These are phyloP conservation scores for Myriangium duriaei DNA, from an alignment of 2,329 filamentous ascomycete species.

Conservation along the genomic window DNA sequence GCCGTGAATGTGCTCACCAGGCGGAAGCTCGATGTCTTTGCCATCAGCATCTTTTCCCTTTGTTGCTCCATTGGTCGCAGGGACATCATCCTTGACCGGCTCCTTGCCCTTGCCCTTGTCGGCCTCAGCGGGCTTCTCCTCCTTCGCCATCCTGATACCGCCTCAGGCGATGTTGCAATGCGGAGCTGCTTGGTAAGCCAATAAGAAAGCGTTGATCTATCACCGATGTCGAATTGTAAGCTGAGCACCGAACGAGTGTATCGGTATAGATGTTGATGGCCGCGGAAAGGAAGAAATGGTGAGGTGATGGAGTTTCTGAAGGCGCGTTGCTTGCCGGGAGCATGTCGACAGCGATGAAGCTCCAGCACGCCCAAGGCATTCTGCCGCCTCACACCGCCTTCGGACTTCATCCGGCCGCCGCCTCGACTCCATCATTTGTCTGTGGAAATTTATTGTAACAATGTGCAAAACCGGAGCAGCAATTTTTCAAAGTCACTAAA, in stretches of 20 bases:
- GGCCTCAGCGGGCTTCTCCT: slow-evolving; percentile 68
- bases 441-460: neutral
- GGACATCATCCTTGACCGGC: slow-evolving; percentile 36
- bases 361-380: slow-evolving; percentile 4
- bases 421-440: slow-evolving; percentile 3
- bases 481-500: neutral
- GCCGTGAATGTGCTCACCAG: slow-evolving; percentile 19
- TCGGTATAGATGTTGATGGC: slow-evolving; percentile 14
- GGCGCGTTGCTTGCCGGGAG: too few species aligned
- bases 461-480: too few species aligned
- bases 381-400: slow-evolving; percentile 11
- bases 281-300: too few species aligned
- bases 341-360: neutral
- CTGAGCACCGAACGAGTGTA: too few species aligned
- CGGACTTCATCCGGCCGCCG: slow-evolving; percentile 5
- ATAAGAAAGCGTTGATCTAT: too few species aligned
- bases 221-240: too few species aligned
- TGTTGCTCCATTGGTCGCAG: slow-evolving; percentile 41
- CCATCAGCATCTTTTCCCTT: slow-evolving; percentile 57
- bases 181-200: neutral
- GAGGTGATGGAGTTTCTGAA: too few species aligned
- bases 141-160: slow-evolving; percentile 65
- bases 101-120: slow-evolving; percentile 98
- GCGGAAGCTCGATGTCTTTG: slow-evolving; percentile 51
- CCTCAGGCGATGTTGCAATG: neutral